Percentiles rank a stretch among this genome's conserved stretches.
Conservation (phyloP, 2,329 filamentous ascomycete genomes). For the Clonostachys solani region DNA sequence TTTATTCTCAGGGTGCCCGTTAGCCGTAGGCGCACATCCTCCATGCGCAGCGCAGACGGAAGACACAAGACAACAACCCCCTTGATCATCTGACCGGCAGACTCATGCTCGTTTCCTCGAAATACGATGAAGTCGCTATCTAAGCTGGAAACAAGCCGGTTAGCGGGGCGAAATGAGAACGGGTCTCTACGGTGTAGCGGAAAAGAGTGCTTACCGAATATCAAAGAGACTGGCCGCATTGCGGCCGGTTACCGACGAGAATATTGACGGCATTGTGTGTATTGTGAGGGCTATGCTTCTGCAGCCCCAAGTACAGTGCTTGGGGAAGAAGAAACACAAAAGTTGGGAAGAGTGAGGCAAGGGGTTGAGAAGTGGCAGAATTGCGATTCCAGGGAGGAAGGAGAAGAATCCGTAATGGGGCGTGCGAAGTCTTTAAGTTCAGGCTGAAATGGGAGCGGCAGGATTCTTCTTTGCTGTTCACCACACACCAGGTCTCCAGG, state of each 20-base stretch:
- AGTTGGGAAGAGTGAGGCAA: neutral
- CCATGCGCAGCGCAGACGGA: slow-evolving; percentile 62
- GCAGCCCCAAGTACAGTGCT: no score
- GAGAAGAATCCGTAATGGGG: neutral
- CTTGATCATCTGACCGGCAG: slow-evolving; percentile 69
- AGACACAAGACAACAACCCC: slow-evolving; percentile 73
- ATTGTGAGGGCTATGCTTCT: neutral
- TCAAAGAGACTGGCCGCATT: slow-evolving; percentile 51
- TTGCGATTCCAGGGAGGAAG: no score
- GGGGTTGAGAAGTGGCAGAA: neutral
- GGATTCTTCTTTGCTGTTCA: no score
- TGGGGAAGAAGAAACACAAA: neutral
- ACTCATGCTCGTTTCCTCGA: slow-evolving; percentile 70
- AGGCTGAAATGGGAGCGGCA: no score
- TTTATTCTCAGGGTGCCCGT: slow-evolving; percentile 62
- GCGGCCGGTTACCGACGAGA: slow-evolving; percentile 45
- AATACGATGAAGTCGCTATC: slow-evolving; percentile 79
- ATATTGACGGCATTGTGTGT: slow-evolving; percentile 49
- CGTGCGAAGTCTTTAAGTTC: no score
- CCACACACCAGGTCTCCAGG: no score
- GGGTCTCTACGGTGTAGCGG: neutral
- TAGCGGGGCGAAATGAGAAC: neutral
- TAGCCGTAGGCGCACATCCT: slow-evolving; percentile 69
- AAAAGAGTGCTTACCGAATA: slow-evolving; percentile 40
- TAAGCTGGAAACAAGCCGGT: slow-evolving; percentile 43